Evolutionary conservation across 495 filamentous ascomycete species (phyloP).

Genomic region (Neurospora sp.): DNA sequence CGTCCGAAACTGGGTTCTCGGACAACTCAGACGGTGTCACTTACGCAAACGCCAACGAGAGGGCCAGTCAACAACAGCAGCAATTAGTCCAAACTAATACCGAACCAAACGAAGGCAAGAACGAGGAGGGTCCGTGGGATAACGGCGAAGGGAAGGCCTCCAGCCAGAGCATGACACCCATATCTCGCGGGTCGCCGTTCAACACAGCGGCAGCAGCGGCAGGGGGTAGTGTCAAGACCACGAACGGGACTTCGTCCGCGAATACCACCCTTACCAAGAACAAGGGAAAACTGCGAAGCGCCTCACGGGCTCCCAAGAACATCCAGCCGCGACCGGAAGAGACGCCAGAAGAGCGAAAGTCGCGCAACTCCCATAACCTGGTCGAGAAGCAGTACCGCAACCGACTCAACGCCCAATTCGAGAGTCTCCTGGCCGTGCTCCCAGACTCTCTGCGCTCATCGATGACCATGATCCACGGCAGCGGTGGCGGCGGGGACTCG

Average conservation of each 20-base stretch:
- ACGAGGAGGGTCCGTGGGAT: not conserved
- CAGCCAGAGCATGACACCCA: not conserved
- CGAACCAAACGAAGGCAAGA: not conserved
- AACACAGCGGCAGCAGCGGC: not conserved
- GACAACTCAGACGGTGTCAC: not conserved
- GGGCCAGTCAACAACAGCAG: not conserved
- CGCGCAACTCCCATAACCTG: conserved; percentile 34
- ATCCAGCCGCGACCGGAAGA: conserved; percentile 22
- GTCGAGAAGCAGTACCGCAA: conserved; percentile 43
- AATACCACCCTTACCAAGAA: not conserved
- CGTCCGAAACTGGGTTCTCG: not conserved
- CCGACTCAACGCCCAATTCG: conserved; percentile 36
- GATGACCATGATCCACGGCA: conserved; percentile 7
- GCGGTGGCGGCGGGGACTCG: conserved; percentile 12
- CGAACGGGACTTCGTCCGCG: not conserved
- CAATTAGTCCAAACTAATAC: not conserved
- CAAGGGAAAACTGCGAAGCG: conserved; percentile 25
- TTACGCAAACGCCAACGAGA: not conserved
- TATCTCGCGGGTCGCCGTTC: not conserved
- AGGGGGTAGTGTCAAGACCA: not conserved
- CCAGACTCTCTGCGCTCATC: conserved; percentile 24
- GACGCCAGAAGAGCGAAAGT: conserved; percentile 27
- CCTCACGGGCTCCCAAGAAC: conserved; percentile 32
- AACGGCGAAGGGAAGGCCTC: not conserved
- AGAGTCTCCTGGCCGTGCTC: conserved; percentile 30